A percentile compares a stretch with the other conserved stretches of the same genome.
These are phyloP conservation scores for Dryas alaskensis DNA, from an alignment of 306 rosid genomes.

Conservation along the genomic window DNA sequence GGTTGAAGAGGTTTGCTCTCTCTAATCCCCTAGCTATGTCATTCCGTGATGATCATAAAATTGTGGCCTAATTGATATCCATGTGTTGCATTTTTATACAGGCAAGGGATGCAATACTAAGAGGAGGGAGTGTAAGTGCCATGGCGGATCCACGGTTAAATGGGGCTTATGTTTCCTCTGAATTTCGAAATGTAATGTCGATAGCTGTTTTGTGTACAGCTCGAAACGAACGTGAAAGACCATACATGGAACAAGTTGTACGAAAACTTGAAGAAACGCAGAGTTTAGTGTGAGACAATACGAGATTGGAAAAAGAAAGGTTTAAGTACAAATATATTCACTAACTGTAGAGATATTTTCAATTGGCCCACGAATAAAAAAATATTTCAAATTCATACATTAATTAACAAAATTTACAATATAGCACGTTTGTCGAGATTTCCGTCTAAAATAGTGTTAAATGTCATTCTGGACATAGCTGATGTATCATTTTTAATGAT, in stretches of 20 bases:
- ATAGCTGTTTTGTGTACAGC: neutral
- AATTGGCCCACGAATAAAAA: too few relatives aligned
- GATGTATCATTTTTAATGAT: too few relatives aligned
- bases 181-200: neutral
- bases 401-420: too few relatives aligned
- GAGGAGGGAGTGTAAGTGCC: neutral
- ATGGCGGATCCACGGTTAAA: neutral
- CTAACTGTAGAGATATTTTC: too few relatives aligned
- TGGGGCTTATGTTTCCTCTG: conserved; percentile 12
- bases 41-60: neutral
- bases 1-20: neutral
- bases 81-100: neutral
- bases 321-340: too few relatives aligned
- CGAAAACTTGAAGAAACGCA: conserved; percentile 1
- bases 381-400: too few relatives aligned
- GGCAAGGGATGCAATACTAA: neutral
- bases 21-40: neutral
- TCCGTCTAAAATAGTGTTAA: too few relatives aligned
- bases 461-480: too few relatives aligned
- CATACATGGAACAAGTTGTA: neutral
- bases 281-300: neutral
- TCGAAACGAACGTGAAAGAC: neutral
- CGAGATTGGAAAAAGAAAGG: too few relatives aligned
- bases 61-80: neutral
- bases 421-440: too few relatives aligned